Conservation (phyloP, 768 basidiomycete genomes). For the Macrocybe gigantea region DNA sequence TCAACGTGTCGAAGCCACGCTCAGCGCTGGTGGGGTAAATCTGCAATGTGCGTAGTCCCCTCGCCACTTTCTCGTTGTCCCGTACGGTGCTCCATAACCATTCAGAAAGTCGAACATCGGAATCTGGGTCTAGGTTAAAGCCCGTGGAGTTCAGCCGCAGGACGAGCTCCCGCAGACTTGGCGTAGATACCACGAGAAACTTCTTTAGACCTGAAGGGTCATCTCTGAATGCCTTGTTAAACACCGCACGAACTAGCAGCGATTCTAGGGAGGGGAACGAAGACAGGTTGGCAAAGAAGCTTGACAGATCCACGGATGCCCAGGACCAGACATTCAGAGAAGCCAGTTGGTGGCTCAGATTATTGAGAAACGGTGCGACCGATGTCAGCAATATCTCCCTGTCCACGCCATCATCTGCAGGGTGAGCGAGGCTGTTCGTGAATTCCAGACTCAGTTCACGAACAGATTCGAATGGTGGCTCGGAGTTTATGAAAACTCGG, state of each 20-base stretch:
- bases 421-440: conserved; percentile 21
- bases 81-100: conserved; percentile 27
- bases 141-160: conserved; percentile 34
- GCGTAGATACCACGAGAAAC: conserved; percentile 22
- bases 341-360: conserved; percentile 25
- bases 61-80: conserved; percentile 21
- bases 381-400: conserved; percentile 21
- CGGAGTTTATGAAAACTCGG: conserved; percentile 24
- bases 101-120: conserved; percentile 25
- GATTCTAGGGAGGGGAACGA: conserved; percentile 25
- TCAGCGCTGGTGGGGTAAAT: conserved; percentile 33
- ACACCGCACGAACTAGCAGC: conserved; percentile 32
- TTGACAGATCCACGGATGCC: conserved; percentile 33
- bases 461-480: conserved; percentile 24
- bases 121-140: conserved; percentile 15
- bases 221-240: conserved; percentile 28
- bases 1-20: conserved; percentile 27
- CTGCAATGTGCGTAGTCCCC: conserved; percentile 25
- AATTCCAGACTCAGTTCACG: conserved; percentile 33
- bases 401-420: conserved; percentile 9
- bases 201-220: conserved; percentile 30
- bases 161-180: conserved; percentile 25
- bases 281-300: conserved; percentile 27
- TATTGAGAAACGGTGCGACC: conserved; percentile 36
- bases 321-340: conserved; percentile 33